A percentile compares a stretch with the other conserved stretches of the same genome.
Evolutionary conservation across 768 basidiomycete species (phyloP).

Genomic region (Hericium rajendrae): DNA sequence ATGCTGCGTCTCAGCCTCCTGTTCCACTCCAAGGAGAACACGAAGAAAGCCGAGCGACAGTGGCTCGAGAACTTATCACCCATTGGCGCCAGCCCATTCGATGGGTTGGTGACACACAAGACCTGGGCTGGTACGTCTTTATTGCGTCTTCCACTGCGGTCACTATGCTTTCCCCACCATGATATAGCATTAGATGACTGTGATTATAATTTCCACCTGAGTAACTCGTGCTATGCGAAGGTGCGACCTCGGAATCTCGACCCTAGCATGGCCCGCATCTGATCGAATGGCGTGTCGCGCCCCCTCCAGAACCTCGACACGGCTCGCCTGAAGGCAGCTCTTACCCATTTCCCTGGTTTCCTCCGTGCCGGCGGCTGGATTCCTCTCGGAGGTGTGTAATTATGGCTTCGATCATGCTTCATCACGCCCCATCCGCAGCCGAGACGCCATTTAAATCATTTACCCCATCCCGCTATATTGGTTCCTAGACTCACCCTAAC

Average conservation of each 20-base stretch:
- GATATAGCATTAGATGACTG: conserved; percentile 31
- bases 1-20: conserved; percentile 1
- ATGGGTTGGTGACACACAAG: conserved; percentile 7
- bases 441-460: too few species aligned
- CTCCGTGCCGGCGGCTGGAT: conserved; percentile 53
- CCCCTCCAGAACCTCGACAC: conserved; percentile 23
- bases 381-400: conserved; percentile 35
- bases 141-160: neutral
- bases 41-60: neutral
- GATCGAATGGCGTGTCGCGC: neutral
- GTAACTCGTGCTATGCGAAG: conserved; percentile 77
- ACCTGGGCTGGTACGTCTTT: conserved; percentile 12
- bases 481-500: neutral
- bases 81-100: conserved; percentile 16
- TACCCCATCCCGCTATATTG: neutral
- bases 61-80: conserved; percentile 12
- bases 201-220: conserved; percentile 66
- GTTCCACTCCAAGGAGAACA: conserved; percentile 1
- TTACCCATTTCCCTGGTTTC: conserved; percentile 46
- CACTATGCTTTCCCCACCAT: neutral
- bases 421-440: neutral
- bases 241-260: conserved; percentile 21
- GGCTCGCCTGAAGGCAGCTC: conserved; percentile 34
- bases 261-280: neutral
- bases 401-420: neutral